Evolutionary conservation across 179 eudicot species (phyloP).

Genomic region (Beta macrorhiza): DNA sequence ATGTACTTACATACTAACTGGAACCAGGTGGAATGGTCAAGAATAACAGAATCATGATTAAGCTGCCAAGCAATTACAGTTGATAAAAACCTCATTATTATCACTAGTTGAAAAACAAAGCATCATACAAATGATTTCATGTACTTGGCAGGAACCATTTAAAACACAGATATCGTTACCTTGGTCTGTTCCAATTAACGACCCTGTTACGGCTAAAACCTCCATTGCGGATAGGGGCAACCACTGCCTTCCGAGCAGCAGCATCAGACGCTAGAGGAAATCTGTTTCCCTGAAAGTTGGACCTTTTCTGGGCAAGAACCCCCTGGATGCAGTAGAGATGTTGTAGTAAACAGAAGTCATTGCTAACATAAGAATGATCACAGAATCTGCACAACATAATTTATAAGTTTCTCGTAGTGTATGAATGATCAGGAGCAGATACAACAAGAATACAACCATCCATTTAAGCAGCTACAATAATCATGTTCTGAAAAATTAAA

Average conservation of each 20-base stretch:
- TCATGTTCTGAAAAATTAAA: too few relatives aligned
- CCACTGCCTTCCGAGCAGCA: slow-evolving; percentile 52
- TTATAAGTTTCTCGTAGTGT: too few relatives aligned
- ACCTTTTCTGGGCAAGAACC: too few relatives aligned
- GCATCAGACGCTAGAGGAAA: slow-evolving; percentile 64
- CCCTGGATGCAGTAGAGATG: slow-evolving; percentile 15
- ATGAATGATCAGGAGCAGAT: too few relatives aligned
- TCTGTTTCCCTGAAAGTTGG: too few relatives aligned
- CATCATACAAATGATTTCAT: background rate
- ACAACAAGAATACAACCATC: too few relatives aligned
- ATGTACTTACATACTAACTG: slow-evolving; percentile 27
- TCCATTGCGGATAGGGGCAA: slow-evolving; percentile 56
- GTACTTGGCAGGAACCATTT: background rate
- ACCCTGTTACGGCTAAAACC: slow-evolving; percentile 42
- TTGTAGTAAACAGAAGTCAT: background rate
- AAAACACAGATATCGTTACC: slow-evolving; percentile 37
- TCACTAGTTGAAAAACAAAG: background rate
- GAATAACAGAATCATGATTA: slow-evolving; percentile 43
- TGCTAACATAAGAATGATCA: background rate
- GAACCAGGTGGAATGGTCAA: slow-evolving; percentile 40
- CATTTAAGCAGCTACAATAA: too few relatives aligned
- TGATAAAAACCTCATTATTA: slow-evolving; percentile 11
- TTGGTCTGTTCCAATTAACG: slow-evolving; percentile 55
- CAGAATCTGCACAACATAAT: too few relatives aligned
- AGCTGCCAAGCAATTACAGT: slow-evolving; percentile 52